These are phyloP conservation scores for Aurifilum marmelostoma DNA, from an alignment of 2,329 filamentous ascomycete genomes.

Conservation along the genomic window DNA sequence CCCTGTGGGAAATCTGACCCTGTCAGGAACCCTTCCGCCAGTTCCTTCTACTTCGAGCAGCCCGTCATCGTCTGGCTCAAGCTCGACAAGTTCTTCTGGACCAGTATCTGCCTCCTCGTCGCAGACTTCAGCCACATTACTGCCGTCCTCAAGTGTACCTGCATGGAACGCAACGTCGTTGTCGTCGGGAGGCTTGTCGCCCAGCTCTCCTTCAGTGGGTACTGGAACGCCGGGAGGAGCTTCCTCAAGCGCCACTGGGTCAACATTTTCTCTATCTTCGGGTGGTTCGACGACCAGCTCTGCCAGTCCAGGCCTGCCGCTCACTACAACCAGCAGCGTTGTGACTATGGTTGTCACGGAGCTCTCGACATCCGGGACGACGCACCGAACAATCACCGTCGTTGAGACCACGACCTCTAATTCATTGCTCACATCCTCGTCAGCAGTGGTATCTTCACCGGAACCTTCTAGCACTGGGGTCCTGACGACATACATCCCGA, in stretches of 20 bases:
- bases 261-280: background rate
- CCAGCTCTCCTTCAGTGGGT: background rate
- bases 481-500: constrained; percentile 3
- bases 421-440: background rate
- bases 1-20: background rate
- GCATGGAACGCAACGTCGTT: background rate
- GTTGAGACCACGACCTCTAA: constrained; percentile 14
- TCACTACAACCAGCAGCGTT: constrained; percentile 14
- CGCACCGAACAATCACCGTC: constrained; percentile 14
- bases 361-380: constrained; percentile 18
- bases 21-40: background rate
- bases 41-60: background rate
- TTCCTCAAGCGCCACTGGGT: constrained; percentile 1
- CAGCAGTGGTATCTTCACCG: background rate
- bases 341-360: constrained; percentile 20
- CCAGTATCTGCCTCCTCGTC: background rate
- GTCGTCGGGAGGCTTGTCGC: background rate
- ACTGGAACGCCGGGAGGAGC: constrained; percentile 6
- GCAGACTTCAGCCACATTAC: background rate
- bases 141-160: background rate
- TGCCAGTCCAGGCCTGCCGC: constrained; percentile 1
- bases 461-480: background rate
- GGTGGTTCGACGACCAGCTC: background rate
- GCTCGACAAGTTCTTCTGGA: background rate
- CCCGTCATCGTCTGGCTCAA: background rate